Evolutionary conservation across 169 alveolate genomes (phyloP), one percentile per base, ranked within the genome.

Genomic region (Miamiensis avidus): DNA sequence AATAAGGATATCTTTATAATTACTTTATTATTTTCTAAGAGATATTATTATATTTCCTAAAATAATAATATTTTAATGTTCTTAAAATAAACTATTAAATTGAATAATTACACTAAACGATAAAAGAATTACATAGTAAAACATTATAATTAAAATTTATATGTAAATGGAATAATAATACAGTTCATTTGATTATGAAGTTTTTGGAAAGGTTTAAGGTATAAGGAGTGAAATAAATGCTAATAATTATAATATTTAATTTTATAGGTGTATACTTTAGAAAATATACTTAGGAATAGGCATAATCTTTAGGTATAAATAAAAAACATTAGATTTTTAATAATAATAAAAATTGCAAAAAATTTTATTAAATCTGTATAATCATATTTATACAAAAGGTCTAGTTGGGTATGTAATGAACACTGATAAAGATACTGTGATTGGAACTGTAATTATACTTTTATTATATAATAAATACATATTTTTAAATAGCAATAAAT

Each of bases 371-470:
- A n/a, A n/a, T 73, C n/a, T n/a, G n/a, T n/a, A n/a, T n/a, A n/a
- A n/a, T n/a, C n/a, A n/a, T n/a, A n/a, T n/a, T n/a, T n/a, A n/a
- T n/a, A n/a, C n/a, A 49, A 49, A 49, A 73, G 76, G 76, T 26
- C 20, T 73, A 73, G 31, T n/a, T 15, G 76, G 76, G 6, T 73
- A 29, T 11, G 76, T 73, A 15, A 15, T 15, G 28, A 73, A 73
- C 26, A 15, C 76, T 29, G 15, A 26, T 29, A n/a, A 73, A 73
- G 26, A 73, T 73, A 73, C 76, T 73, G 76, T 73, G 6, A 4
- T 73, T 73, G 76, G 76, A 6, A 73, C 76, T 73, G 76, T 73
- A 73, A 73, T 49, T n/a, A n/a, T n/a, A n/a, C n/a, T n/a, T n/a
- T n/a, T n/a, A n/a, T n/a, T n/a, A n/a, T n/a, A n/a, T n/a, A n/a